Conservation (phyloP, 306 rosid species). For the Prunus campanulata region DNA sequence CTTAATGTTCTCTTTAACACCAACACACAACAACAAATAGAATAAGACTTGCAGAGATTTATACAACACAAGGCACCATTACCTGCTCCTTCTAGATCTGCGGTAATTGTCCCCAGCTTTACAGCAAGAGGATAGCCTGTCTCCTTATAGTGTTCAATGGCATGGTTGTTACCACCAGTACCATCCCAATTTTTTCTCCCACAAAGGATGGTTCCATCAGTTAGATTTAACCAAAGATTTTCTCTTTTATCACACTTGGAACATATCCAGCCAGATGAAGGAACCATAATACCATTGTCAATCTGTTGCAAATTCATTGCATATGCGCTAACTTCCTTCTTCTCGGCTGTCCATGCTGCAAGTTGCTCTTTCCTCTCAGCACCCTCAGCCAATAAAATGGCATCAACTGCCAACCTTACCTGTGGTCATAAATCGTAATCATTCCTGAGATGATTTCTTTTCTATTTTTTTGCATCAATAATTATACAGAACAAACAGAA, state of each 20-base stretch:
- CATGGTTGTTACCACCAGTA: conserved; percentile 94
- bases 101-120: conserved; percentile 93
- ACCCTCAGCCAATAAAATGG: conserved; percentile 69
- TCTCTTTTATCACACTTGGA: conserved; percentile 81
- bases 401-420: conserved; percentile 96
- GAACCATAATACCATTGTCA: conserved; percentile 74
- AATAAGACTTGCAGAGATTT: background rate
- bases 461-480: background rate
- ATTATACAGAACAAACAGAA: background rate
- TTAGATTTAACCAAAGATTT: conserved; percentile 91
- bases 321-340: conserved; percentile 56
- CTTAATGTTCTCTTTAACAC: background rate
- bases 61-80: conserved; percentile 25
- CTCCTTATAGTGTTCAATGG: conserved; percentile 73
- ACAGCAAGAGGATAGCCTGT: conserved; percentile 91
- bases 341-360: conserved; percentile 93
- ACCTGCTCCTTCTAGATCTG: conserved; percentile 99
- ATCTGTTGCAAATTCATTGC: conserved; percentile 72
- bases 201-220: conserved; percentile 87
- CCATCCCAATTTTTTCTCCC: conserved; percentile 98
- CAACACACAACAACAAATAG: background rate
- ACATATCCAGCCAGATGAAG: conserved; percentile 94
- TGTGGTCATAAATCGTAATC: conserved; percentile 27
- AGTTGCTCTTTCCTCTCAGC: conserved; percentile 89
- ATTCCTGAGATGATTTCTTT: background rate